Evolutionary conservation across 164 flowering plant genomes (phyloP).

Genomic region (Nymphaea thermarum): DNA sequence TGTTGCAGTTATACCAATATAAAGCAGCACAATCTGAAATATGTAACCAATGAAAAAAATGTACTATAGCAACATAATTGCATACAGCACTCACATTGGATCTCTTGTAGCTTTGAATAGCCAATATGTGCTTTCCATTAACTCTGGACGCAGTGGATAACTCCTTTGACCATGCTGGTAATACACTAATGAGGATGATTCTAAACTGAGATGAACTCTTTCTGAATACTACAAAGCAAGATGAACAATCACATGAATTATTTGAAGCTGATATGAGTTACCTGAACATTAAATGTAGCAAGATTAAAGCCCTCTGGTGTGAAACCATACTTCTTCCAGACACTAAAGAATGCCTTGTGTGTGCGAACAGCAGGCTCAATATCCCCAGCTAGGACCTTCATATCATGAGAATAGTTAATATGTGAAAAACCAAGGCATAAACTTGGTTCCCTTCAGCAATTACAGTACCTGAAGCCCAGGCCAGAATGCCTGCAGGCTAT

Average conservation of each 20-base stretch:
- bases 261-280: conserved; percentile 10
- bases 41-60: no score
- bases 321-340: conserved; percentile 95
- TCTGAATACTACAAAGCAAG: no score
- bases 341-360: conserved; percentile 89
- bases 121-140: conserved; percentile 98
- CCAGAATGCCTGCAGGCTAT: conserved; percentile 99
- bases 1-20: no score
- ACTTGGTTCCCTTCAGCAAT: neutral
- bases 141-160: conserved; percentile 93
- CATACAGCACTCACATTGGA: conserved; percentile 41
- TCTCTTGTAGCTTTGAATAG: conserved; percentile 96
- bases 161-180: conserved; percentile 87
- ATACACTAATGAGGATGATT: conserved; percentile 1
- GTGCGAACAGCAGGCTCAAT: conserved; percentile 90
- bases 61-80: neutral
- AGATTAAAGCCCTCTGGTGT: conserved; percentile 99
- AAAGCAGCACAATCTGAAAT: no score
- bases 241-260: neutral
- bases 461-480: conserved; percentile 88
- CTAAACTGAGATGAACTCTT: neutral
- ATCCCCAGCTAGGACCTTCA: conserved; percentile 96
- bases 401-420: conserved; percentile 13
- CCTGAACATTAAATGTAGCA: conserved; percentile 91
- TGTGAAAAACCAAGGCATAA: neutral